Percentiles rank a stretch among this genome's conserved stretches.
Evolutionary conservation across 352 stramenopile species (phyloP).

Genomic region (Phytopythium litorale): DNA sequence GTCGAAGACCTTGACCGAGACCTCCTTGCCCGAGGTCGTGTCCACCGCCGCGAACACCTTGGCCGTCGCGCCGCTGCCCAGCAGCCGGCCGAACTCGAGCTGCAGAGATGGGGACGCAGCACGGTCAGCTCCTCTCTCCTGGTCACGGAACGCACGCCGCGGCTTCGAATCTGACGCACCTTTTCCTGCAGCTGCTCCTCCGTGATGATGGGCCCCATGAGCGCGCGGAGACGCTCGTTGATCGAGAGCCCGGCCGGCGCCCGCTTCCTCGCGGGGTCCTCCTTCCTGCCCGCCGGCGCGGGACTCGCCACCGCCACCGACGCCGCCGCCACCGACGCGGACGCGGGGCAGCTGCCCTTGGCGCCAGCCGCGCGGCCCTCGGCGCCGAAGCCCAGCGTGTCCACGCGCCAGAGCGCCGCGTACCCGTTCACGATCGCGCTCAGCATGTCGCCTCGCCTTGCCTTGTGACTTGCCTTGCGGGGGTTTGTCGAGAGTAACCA

Average conservation of each 20-base stretch:
- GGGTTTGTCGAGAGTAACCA: not conserved
- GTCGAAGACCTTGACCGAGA: slow-evolving; percentile 83
- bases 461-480: not conserved
- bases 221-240: slow-evolving; percentile 49
- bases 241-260: slow-evolving; percentile 27
- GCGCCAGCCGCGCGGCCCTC: slow-evolving; percentile 12
- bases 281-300: not conserved
- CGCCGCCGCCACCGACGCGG: slow-evolving; percentile 5
- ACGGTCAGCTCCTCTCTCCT: not conserved
- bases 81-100: slow-evolving; percentile 54
- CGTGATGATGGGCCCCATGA: slow-evolving; percentile 62
- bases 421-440: slow-evolving; percentile 25
- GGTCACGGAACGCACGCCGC: too few species aligned
- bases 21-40: slow-evolving; percentile 31
- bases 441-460: slow-evolving; percentile 10
- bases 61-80: slow-evolving; percentile 70
- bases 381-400: slow-evolving; percentile 20
- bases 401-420: slow-evolving; percentile 43
- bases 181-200: slow-evolving; percentile 50
- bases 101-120: slow-evolving; percentile 17
- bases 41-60: slow-evolving; percentile 74
- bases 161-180: slow-evolving; percentile 18
- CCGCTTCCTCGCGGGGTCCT: slow-evolving; percentile 3
- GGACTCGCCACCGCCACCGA: not conserved
- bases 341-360: not conserved